Evolutionary conservation across 1,284 basidiomycete species (phyloP).

Genomic region (Dichomitus squalens): DNA sequence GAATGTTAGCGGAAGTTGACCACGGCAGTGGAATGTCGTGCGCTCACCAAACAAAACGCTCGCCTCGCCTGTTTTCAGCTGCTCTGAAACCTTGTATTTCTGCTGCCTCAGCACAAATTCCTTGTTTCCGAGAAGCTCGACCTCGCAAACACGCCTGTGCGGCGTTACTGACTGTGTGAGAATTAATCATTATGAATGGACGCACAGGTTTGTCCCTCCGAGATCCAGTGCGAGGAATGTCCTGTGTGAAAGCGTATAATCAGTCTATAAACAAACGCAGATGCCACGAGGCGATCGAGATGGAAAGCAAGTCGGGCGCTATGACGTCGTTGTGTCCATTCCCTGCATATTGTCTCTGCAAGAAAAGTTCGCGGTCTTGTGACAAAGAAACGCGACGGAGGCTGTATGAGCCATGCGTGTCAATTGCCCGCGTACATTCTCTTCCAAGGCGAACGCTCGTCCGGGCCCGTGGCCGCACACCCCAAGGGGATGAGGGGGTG

Average conservation of each 20-base stretch:
- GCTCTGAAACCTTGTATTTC: constrained; percentile 92
- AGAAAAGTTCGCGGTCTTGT: constrained; percentile 20
- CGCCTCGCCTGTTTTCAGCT: constrained; percentile 88
- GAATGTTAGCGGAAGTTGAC: background rate
- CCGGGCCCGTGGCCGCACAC: background rate
- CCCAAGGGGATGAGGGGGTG: constrained; percentile 2
- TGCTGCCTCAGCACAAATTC: constrained; percentile 89
- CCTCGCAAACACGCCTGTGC: constrained; percentile 88
- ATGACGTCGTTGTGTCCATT: constrained; percentile 10
- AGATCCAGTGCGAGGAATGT: constrained; percentile 94
- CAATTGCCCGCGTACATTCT: background rate
- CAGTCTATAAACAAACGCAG: background rate
- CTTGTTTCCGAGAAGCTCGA: constrained; percentile 86
- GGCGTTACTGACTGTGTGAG: constrained; percentile 1
- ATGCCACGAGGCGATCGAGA: background rate
- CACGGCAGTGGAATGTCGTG: background rate
- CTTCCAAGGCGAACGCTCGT: background rate
- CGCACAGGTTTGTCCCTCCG: constrained; percentile 93
- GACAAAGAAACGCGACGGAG: constrained; percentile 3
- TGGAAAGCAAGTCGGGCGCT: background rate
- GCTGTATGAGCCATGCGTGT: background rate
- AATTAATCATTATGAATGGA: background rate
- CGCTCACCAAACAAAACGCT: constrained; percentile 78
- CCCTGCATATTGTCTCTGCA: background rate
- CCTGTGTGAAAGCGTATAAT: constrained; percentile 40